These are phyloP conservation scores for Fragaria nilgerrensis DNA, from an alignment of 306 rosid genomes.

Conservation along the genomic window DNA sequence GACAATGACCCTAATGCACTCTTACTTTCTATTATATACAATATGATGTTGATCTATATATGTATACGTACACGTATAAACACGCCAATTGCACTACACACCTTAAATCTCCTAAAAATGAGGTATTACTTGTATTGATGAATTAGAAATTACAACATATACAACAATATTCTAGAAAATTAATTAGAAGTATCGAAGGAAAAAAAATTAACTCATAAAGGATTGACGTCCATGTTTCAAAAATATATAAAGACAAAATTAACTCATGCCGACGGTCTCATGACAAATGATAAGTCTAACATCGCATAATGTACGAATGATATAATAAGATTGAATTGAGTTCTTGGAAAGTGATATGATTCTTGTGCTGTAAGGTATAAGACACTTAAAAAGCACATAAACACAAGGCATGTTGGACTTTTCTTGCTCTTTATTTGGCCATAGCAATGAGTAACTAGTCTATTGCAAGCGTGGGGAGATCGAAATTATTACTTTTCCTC, in stretches of 20 bases:
- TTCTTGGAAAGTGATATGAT: not conserved
- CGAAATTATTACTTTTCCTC: too few species aligned
- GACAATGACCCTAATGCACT: not conserved
- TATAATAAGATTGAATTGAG: not conserved
- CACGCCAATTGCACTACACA: too few species aligned
- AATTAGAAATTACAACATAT: not conserved
- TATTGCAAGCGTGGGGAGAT: constrained; percentile 15
- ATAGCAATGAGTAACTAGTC: not conserved
- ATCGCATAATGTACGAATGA: not conserved
- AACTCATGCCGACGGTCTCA: not conserved
- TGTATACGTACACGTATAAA: too few species aligned
- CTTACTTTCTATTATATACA: not conserved
- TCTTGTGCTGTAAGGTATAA: not conserved
- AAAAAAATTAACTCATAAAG: too few species aligned
- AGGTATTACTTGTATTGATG: not conserved
- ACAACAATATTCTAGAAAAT: not conserved
- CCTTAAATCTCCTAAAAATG: too few species aligned
- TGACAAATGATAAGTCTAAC: not conserved
- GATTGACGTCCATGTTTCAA: not conserved
- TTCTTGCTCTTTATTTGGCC: not conserved
- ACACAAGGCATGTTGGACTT: constrained; percentile 5
- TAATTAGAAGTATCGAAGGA: not conserved
- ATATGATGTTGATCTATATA: too few species aligned
- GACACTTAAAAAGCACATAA: not conserved
- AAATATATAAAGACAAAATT: not conserved